These are phyloP conservation scores for Xerophyta viscosa DNA, from an alignment of 106 monocot genomes.

Conservation along the genomic window DNA sequence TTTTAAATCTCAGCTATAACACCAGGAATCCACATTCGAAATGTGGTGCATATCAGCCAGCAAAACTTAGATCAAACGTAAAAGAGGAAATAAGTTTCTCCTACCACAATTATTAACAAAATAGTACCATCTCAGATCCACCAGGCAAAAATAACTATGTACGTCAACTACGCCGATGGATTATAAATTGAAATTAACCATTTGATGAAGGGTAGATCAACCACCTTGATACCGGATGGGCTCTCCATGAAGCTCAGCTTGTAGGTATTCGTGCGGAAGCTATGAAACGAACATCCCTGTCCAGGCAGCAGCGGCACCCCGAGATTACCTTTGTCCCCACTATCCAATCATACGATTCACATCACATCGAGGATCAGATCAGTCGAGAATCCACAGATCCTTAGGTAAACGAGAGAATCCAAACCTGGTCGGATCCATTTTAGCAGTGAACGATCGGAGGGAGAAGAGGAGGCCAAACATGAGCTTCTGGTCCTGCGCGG, in stretches of 20 bases:
- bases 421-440: constrained; percentile 87
- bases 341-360: constrained; percentile 6
- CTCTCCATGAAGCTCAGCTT: constrained; percentile 95
- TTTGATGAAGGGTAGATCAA: background rate
- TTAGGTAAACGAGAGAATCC: too few relatives aligned
- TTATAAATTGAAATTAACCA: too few relatives aligned
- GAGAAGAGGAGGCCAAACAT: constrained; percentile 99
- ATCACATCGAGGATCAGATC: background rate
- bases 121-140: too few relatives aligned
- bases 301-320: constrained; percentile 94
- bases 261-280: constrained; percentile 89
- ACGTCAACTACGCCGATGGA: too few relatives aligned
- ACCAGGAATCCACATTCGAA: too few relatives aligned
- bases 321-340: constrained; percentile 79
- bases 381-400: too few relatives aligned
- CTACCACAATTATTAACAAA: too few relatives aligned
- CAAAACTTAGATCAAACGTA: too few relatives aligned
- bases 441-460: constrained; percentile 95
- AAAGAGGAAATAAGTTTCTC: too few relatives aligned
- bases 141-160: background rate
- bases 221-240: constrained; percentile 91
- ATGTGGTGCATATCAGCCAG: too few relatives aligned
- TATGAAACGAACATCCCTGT: constrained; percentile 88
- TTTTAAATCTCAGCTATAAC: too few relatives aligned
- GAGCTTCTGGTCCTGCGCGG: constrained; percentile 91